phyloP scores from a whole-genome alignment of 805 yeast species.

The Ogataea corticis region DNA sequence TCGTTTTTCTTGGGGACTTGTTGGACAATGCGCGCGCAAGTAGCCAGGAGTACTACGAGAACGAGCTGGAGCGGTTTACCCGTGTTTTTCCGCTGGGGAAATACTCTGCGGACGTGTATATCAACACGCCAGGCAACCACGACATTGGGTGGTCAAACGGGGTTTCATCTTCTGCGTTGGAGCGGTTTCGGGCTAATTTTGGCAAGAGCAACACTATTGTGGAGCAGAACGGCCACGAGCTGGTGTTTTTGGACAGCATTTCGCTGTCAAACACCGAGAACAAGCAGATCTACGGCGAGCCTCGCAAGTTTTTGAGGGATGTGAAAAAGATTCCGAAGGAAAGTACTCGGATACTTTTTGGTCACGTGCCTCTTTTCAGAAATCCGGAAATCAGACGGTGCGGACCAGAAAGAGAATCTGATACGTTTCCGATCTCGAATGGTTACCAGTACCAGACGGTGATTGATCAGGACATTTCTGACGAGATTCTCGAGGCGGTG shows the following conservation, averaged over 20 bases:
- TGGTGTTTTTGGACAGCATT: constrained; percentile 79
- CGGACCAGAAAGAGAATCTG: constrained; percentile 76
- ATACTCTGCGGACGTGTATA: constrained; percentile 41
- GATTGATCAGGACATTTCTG: constrained; percentile 60
- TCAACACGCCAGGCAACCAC: constrained; percentile 82
- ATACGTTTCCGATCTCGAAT: constrained; percentile 62
- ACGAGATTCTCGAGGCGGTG: constrained; percentile 55
- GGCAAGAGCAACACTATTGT: constrained; percentile 65
- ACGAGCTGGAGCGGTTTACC: constrained; percentile 70
- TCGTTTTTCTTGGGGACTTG: constrained; percentile 83
- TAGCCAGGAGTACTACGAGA: constrained; percentile 57
- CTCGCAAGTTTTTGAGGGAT: constrained; percentile 52
- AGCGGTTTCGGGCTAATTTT: constrained; percentile 68
- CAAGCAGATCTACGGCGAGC: constrained; percentile 43
- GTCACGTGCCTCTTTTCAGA: constrained; percentile 88
- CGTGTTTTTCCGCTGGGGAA: constrained; percentile 54
- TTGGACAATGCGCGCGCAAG: constrained; percentile 96
- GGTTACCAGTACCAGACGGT: constrained; percentile 93
- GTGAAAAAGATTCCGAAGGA: constrained; percentile 44
- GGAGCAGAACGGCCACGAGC: constrained; percentile 67
- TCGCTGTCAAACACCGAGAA: constrained; percentile 65
- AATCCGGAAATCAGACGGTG: constrained; percentile 62
- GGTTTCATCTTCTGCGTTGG: constrained; percentile 53
- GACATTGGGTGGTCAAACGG: constrained; percentile 92
- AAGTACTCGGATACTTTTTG: constrained; percentile 53